Evolutionary conservation across 495 filamentous ascomycete genomes (phyloP), one percentile per base, ranked within the genome.

Genomic region (Penicillium maclennaniae): DNA sequence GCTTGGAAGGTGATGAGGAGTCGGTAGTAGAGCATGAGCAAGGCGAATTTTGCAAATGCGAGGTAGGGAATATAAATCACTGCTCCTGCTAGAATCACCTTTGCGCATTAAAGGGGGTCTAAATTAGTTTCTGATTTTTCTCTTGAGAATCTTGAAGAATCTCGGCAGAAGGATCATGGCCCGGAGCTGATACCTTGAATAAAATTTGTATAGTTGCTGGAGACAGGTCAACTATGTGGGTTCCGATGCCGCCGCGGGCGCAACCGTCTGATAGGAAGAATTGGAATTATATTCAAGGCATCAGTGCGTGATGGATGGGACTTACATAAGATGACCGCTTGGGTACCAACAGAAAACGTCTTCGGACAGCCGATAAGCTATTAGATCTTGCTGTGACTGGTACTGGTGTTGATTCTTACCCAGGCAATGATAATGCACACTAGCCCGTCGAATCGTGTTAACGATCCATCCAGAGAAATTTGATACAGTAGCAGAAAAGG

Each of bases 61-160:
- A 74, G 69, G 28, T 61, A 63, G n/a, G 67, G 56, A 9, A 62
- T 58, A 38, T 71, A 72, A 25, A 67, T 47, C n/a, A 69, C 51
- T 3, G 62, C 56, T 36, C 58, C 54, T 20, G 58, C 53, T 15
- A 70, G 45, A 19, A 69, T 41, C 14, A 49, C 40, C 68, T 69
- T 27, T 16, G 31, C 23, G n/a, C 25, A 9, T 14, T 23, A 8
- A 34, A 17, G 2, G 2, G 23, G 15, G 10, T 6, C 15, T 16
- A 7, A 31, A 31, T 46, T 14, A 19, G 6, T 3, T 8, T 19
- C n/a, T 14, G 14, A 46, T 3, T 16, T 7, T 0, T 46, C 31
- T 36, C n/a, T n/a, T n/a, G n/a, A 5, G 23, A 23, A 23, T 23
- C 23, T 31, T 31, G 10, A 1, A 31, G 23, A 23, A 23, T 23